phyloP scores from a whole-genome alignment of 805 yeast genomes.

The Saccharomycopsis malanga region DNA sequence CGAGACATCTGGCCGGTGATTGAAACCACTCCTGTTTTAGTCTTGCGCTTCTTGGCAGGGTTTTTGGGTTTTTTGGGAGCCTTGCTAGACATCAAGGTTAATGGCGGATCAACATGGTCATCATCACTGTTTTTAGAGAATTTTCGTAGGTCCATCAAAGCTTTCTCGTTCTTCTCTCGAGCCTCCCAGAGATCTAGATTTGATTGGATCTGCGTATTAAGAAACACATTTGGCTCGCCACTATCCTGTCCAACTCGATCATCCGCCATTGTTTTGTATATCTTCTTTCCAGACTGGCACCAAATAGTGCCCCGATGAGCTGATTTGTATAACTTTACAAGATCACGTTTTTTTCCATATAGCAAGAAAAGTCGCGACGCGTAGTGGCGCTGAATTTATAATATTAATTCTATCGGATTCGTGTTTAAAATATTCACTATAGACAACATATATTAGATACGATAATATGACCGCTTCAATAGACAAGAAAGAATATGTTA shows the following conservation, averaged over 20 bases:
- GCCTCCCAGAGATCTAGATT: conserved; percentile 15
- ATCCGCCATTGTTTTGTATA: background rate
- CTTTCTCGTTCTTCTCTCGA: conserved; percentile 5
- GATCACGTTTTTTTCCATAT: too few relatives aligned
- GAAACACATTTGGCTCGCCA: background rate
- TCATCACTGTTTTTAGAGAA: background rate
- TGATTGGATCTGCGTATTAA: conserved; percentile 15
- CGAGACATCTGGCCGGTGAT: conserved; percentile 7
- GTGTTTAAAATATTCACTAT: too few relatives aligned
- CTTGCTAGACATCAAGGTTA: background rate
- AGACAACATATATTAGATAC: too few relatives aligned
- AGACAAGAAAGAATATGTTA: too few relatives aligned
- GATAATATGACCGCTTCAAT: too few relatives aligned
- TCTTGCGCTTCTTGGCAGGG: background rate
- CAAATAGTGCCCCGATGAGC: background rate
- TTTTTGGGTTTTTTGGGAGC: background rate
- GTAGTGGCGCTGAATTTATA: too few relatives aligned
- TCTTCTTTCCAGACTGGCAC: too few relatives aligned
- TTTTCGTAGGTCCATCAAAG: background rate
- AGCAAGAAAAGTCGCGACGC: too few relatives aligned
- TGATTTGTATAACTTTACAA: too few relatives aligned
- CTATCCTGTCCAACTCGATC: background rate
- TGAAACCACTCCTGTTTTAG: background rate
- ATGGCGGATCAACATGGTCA: background rate
- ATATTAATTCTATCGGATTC: too few relatives aligned